Conservation (phyloP, 495 filamentous ascomycete genomes). For the Lasiosphaeris hirsuta region DNA sequence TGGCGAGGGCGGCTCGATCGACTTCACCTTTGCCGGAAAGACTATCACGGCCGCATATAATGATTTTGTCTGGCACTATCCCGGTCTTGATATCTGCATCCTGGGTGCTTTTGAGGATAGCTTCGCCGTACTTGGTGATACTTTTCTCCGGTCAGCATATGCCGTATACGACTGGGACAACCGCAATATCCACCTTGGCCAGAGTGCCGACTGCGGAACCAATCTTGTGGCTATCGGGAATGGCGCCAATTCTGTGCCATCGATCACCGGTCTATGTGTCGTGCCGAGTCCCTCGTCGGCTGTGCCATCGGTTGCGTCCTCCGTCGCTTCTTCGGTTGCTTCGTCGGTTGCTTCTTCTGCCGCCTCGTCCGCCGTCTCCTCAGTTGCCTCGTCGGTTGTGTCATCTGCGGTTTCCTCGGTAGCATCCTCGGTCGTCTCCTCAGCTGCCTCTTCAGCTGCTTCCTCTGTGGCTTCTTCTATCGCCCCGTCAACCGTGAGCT, state of each 20-base stretch:
- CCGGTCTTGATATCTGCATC: slow-evolving; percentile 17
- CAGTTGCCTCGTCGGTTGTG: no score
- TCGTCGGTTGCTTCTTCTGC: no score
- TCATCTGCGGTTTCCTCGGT: no score
- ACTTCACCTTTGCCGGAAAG: slow-evolving; percentile 55
- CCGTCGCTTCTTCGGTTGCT: no score
- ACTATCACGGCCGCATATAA: slow-evolving; percentile 47
- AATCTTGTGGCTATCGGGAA: slow-evolving; percentile 23
- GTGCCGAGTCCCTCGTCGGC: not conserved
- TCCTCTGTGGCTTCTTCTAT: no score
- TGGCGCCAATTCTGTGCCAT: slow-evolving; percentile 25
- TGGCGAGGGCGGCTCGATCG: slow-evolving; percentile 51
- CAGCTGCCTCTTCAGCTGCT: no score
- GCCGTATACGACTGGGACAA: slow-evolving; percentile 92
- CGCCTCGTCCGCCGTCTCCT: no score
- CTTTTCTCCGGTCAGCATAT: slow-evolving; percentile 87
- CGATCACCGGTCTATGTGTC: slow-evolving; percentile 10
- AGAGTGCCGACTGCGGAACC: slow-evolving; percentile 37
- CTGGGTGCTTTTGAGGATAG: slow-evolving; percentile 54
- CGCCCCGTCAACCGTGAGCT: no score
- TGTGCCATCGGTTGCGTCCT: no score
- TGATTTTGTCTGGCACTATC: slow-evolving; percentile 61
- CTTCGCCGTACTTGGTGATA: slow-evolving; percentile 75
- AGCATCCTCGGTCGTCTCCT: no score
- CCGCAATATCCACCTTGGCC: slow-evolving; percentile 80